Conservation (phyloP, 345 rosid species). For the Diplotaxis tenuifolia region DNA sequence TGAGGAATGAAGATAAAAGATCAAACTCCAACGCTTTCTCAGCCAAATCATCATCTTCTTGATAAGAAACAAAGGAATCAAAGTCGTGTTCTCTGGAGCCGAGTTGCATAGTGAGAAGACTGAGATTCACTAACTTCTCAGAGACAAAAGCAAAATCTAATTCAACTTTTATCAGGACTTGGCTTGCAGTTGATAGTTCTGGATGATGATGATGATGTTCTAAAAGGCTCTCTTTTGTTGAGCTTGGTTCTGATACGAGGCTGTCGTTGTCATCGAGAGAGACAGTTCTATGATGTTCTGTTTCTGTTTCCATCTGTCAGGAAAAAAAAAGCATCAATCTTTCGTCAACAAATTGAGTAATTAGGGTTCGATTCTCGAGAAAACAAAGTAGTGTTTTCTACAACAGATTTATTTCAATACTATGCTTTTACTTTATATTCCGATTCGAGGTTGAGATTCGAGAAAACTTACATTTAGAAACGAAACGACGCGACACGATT, state of each 20-base stretch:
- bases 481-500: background rate
- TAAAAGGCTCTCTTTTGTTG: conserved; percentile 45
- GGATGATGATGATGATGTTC: conserved; percentile 22
- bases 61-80: conserved; percentile 49
- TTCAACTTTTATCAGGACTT: conserved; percentile 58
- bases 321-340: background rate
- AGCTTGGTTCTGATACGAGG: conserved; percentile 49
- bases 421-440: background rate
- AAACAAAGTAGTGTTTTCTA: background rate
- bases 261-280: conserved; percentile 56
- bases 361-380: no score
- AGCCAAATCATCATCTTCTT: conserved; percentile 26
- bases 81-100: conserved; percentile 71
- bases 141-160: conserved; percentile 69
- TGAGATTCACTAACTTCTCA: conserved; percentile 74
- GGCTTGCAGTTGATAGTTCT: conserved; percentile 44
- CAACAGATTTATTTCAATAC: no score
- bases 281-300: conserved; percentile 34
- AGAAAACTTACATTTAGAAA: conserved; percentile 20
- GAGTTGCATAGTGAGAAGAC: conserved; percentile 69
- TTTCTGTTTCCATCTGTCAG: conserved; percentile 46
- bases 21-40: conserved; percentile 67
- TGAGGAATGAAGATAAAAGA: conserved; percentile 63
- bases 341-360: background rate
- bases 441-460: conserved; percentile 5